These are phyloP conservation scores for Solanum medicagineum DNA, from an alignment of 257 asterid genomes.

Conservation along the genomic window DNA sequence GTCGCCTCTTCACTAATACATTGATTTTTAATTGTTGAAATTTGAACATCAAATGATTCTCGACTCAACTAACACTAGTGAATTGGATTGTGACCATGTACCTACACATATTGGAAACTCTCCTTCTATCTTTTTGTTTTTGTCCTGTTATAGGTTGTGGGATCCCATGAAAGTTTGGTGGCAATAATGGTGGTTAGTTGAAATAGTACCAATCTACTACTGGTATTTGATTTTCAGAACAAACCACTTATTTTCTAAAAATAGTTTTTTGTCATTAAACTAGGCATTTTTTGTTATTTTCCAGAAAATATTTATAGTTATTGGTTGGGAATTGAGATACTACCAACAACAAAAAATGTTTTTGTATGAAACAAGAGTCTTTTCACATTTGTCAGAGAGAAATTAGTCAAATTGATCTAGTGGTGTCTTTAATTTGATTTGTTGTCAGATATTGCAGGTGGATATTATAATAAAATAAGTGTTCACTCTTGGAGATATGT, in stretches of 20 bases:
- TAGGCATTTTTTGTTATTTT: background rate
- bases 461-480: background rate
- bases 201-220: background rate
- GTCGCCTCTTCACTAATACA: background rate
- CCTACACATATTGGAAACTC: background rate
- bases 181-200: background rate
- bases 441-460: background rate
- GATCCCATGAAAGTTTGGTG: background rate
- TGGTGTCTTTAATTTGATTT: background rate
- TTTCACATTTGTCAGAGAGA: background rate
- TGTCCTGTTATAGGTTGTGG: background rate
- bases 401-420: background rate
- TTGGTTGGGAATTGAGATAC: background rate
- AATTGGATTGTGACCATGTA: background rate
- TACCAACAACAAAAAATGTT: background rate
- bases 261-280: background rate
- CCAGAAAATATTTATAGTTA: background rate
- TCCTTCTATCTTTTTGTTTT: background rate
- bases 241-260: background rate
- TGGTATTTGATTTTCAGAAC: background rate
- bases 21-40: background rate
- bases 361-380: background rate
- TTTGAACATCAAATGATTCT: background rate
- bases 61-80: background rate
- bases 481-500: background rate